phyloP scores from a whole-genome alignment of 2,329 filamentous ascomycete species.

The Delphinella strobiligena region DNA sequence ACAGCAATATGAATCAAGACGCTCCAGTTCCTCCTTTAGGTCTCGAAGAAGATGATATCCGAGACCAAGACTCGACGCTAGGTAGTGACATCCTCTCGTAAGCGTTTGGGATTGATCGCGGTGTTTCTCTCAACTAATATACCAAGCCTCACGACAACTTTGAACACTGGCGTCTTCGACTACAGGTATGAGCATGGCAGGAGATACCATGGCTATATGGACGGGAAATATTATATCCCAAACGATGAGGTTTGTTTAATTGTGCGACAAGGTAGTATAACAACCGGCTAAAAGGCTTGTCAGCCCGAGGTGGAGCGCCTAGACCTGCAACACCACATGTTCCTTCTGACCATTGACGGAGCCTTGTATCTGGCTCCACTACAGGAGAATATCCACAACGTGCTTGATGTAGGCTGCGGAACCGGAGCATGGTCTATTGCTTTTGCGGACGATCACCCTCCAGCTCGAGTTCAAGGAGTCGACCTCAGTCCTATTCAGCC shows the following conservation, averaged over 20 bases:
- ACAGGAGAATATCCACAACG: background rate
- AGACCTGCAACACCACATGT: slow-evolving; percentile 30
- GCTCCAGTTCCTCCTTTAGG: background rate
- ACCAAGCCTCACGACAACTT: background rate
- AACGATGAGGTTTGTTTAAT: slow-evolving; percentile 8
- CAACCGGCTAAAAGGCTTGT: background rate
- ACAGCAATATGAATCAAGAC: background rate
- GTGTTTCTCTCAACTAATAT: too few relatives aligned
- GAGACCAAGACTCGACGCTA: background rate
- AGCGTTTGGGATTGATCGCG: too few relatives aligned
- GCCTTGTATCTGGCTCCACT: slow-evolving; percentile 9
- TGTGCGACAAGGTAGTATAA: background rate
- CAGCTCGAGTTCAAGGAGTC: background rate
- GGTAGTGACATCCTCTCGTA: background rate
- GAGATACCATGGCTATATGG: background rate
- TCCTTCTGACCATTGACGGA: slow-evolving; percentile 14
- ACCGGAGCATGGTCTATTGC: background rate
- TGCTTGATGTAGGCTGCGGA: background rate
- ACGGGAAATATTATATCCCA: slow-evolving; percentile 15
- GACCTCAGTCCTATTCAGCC: background rate
- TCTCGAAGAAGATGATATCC: background rate
- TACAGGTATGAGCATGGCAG: background rate
- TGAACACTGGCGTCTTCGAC: background rate
- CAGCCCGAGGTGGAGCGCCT: background rate
- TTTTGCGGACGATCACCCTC: background rate